Evolutionary conservation across 805 yeast genomes (phyloP), one percentile per base, ranked within the genome.

Genomic region (Saccharomycopsis selenospora): DNA sequence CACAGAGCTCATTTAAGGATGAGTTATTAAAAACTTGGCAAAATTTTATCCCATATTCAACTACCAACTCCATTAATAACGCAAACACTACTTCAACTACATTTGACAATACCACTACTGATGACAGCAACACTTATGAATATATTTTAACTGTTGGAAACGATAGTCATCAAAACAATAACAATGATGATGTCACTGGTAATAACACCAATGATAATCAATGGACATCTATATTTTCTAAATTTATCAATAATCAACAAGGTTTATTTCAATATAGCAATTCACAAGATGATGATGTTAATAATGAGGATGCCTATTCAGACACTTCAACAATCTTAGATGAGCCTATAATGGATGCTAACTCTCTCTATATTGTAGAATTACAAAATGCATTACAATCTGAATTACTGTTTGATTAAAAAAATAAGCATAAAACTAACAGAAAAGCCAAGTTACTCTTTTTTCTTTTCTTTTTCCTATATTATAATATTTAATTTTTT

Each of bases 361-460:
- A 33, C 38, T 33, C 38, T 14, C n/a, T 33, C 10, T 33, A 33
- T 20, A 33, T 33, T 5, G 43, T 23, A 5, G 48, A 47, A 33
- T 36, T 47, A 23, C 29, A 42, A 36, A 27, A 47, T 3, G 50
- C 50, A 8, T 36, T 47, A 17, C 22, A 36, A 30, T 33, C 36
- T 20, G 42, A 47, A 18, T 26, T 47, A 33, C 41, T n/a, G 33
- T 33, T 4, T 20, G 11, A 29, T 18, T 20, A 13, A 43, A n/a
- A n/a, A n/a, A n/a, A n/a, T n/a, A n/a, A n/a, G n/a, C n/a, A n/a
- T n/a, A n/a, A n/a, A n/a, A n/a, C n/a, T n/a, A n/a, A n/a, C n/a
- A n/a, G n/a, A n/a, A n/a, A n/a, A n/a, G n/a, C n/a, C n/a, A n/a
- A n/a, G n/a, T n/a, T n/a, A n/a, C n/a, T n/a, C n/a, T n/a, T n/a